Evolutionary conservation across 2,329 filamentous ascomycete genomes (phyloP).

Genomic region (Fusarium duplospermum): DNA sequence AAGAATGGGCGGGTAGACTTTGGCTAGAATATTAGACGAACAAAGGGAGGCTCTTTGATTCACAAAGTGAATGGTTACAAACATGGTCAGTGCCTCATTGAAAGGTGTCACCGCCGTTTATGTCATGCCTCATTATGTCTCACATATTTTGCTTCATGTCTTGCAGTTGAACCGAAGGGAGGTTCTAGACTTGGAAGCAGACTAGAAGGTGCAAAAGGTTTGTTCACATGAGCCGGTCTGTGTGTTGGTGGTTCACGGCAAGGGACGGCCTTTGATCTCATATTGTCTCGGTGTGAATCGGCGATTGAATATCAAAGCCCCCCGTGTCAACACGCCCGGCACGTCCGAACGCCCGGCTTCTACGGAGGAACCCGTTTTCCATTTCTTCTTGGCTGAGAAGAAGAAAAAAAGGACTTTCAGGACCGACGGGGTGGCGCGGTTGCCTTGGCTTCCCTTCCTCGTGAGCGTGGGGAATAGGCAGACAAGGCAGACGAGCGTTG

Average conservation of each 20-base stretch:
- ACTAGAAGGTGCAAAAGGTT: not conserved
- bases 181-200: slow-evolving; percentile 2
- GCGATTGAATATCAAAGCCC: slow-evolving; percentile 2
- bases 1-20: slow-evolving; percentile 15
- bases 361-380: slow-evolving; percentile 26
- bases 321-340: slow-evolving; percentile 1
- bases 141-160: slow-evolving; percentile 16
- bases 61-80: slow-evolving; percentile 1
- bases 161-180: slow-evolving; percentile 14
- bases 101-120: slow-evolving; percentile 32
- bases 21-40: slow-evolving; percentile 24
- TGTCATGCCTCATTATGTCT: slow-evolving; percentile 37
- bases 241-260: not conserved
- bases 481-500: slow-evolving; percentile 22
- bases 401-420: slow-evolving; percentile 2
- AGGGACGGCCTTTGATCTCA: not conserved
- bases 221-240: not conserved
- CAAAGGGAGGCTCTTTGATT: slow-evolving; percentile 23
- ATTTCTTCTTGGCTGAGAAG: not conserved
- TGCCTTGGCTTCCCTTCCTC: not conserved
- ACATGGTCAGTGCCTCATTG: slow-evolving; percentile 18
- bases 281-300: slow-evolving; percentile 2
- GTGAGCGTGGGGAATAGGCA: slow-evolving; percentile 6
- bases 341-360: slow-evolving; percentile 28
- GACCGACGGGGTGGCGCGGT: slow-evolving; percentile 19